phyloP scores from a whole-genome alignment of 805 yeast genomes.

The Spathaspora girioi region DNA sequence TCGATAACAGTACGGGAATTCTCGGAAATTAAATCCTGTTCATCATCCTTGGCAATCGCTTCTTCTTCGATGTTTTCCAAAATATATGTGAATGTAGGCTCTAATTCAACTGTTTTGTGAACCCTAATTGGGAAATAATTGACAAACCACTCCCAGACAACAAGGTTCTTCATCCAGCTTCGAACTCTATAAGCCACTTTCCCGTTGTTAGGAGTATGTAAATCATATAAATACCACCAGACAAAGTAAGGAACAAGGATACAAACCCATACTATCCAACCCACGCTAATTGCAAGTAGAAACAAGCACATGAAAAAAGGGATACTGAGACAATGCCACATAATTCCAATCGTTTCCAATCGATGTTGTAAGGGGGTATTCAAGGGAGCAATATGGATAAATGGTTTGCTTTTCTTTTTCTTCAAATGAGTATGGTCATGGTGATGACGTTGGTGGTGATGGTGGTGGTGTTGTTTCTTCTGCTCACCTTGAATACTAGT shows the following conservation, averaged over 20 bases:
- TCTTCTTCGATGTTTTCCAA: slow-evolving; percentile 13
- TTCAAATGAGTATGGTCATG: background rate
- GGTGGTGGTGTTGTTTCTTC: background rate
- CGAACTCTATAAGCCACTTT: slow-evolving; percentile 56
- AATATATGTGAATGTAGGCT: slow-evolving; percentile 63
- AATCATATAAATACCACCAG: slow-evolving; percentile 52
- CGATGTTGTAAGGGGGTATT: slow-evolving; percentile 55
- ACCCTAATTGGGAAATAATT: slow-evolving; percentile 76
- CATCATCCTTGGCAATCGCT: slow-evolving; percentile 29
- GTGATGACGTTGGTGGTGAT: background rate
- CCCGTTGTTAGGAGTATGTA: slow-evolving; percentile 74
- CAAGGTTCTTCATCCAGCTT: slow-evolving; percentile 49
- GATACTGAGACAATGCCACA: slow-evolving; percentile 72
- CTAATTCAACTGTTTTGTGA: slow-evolving; percentile 63
- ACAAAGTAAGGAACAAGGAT: slow-evolving; percentile 57
- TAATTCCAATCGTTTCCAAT: slow-evolving; percentile 61
- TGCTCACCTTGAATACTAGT: background rate
- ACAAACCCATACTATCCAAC: slow-evolving; percentile 68
- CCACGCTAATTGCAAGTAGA: slow-evolving; percentile 42
- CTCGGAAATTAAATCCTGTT: slow-evolving; percentile 40
- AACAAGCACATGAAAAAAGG: slow-evolving; percentile 55
- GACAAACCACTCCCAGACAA: slow-evolving; percentile 69
- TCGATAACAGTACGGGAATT: slow-evolving; percentile 33
- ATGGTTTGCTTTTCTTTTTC: slow-evolving; percentile 2
- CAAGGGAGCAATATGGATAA: slow-evolving; percentile 48